Evolutionary conservation across 352 stramenopile species (phyloP), one percentile per base, ranked within the genome.

Genomic region (Phytophthora boehmeriae): DNA sequence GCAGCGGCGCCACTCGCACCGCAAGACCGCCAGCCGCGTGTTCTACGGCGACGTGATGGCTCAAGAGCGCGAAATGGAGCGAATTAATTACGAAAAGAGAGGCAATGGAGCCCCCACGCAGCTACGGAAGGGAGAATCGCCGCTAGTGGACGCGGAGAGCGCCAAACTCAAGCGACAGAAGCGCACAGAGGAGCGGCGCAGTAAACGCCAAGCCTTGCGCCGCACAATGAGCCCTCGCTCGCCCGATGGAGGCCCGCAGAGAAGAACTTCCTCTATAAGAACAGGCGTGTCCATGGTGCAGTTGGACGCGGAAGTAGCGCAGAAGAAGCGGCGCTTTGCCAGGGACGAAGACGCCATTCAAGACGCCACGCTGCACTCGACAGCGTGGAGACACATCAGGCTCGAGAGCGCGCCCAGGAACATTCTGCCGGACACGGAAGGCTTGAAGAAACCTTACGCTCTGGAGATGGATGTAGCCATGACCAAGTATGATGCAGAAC

Each of bases 361-460:
- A 9, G 65, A 75, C 44, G 65, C 64, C 8, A 57, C 77, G 22
- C 49, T 85, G 39, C 83, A 90, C 56, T 86, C 83, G 17, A 92
- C 83, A 0, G 73, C 79, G 14, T 92, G 83, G 83, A 76, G 83
- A 19, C 73, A 76, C 51, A 28, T 86, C 8, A 70, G 73, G 8
- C 34, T 90, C 4, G 41, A 59, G 5, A 19, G 28, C 0, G 63
- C 65, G 35, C 80, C 79, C 6, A 1, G 9, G 0, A 93, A 90
- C 45, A 20, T 93, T 1, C 53, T 93, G 22, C 55, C 71, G 0
- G 58, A 74, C 16, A 52, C 30, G 23, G 52, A 66, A 1, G 62
- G 35, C 0, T 10, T 85, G 16, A 10, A 44, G 8, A 28, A 54
- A 20, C 76, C 80, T 16, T 90, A 79, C 42, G 65, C 77, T 5